Base-by-base conservation (phyloP, 2,329 filamentous ascomycete species). In the Trichoderma afroharzianum region DNA sequence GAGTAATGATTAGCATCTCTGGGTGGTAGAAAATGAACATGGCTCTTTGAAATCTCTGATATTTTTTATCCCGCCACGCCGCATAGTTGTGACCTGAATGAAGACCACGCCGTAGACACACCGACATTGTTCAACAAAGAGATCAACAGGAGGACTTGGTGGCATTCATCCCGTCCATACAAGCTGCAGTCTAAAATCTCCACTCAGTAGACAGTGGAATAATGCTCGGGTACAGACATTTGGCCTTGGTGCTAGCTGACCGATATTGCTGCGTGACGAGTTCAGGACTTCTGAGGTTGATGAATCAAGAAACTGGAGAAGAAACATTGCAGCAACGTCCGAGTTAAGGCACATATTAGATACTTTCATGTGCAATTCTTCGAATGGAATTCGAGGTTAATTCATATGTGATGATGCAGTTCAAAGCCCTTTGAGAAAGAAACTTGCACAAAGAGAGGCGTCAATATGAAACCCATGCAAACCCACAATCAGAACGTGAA, bases 171-270 rank as follows among this genome's bases (percentile, higher is more conserved):
- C 15, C 11, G 8, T n/a, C 26, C 30, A 14, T 15, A 28, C 26
- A 61, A 33, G 28, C 21, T 36, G 66, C 57, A 21, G 26, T 30
- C 6, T 21, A 53, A 21, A 21, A 26, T 11, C 43, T 50, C 43
- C 15, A 39, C 53, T 50, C 2, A 26, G n/a, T 15, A 36, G 28
- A 59, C 39, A n/a, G 30, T 32, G 8, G 30, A 47, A 39, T 26
- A 26, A 24, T 26, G 32, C 15, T 55, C 59, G 68, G 68, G 68
- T 63, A 70, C 21, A 68, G 66, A 55, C 68, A 63, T 63, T 43
- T 63, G 43, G 47, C 32, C 21, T 28, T 57, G 21, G 59, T 39
- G 33, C 59, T 43, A 57, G 68, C 32, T 70, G 57, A 47, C 53
- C n/a, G 47, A 63, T 18, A 6, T 57, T 63, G 36, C 18, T 63